Base-by-base conservation (phyloP, 768 basidiomycete genomes). In the Boletus rubropictus region DNA sequence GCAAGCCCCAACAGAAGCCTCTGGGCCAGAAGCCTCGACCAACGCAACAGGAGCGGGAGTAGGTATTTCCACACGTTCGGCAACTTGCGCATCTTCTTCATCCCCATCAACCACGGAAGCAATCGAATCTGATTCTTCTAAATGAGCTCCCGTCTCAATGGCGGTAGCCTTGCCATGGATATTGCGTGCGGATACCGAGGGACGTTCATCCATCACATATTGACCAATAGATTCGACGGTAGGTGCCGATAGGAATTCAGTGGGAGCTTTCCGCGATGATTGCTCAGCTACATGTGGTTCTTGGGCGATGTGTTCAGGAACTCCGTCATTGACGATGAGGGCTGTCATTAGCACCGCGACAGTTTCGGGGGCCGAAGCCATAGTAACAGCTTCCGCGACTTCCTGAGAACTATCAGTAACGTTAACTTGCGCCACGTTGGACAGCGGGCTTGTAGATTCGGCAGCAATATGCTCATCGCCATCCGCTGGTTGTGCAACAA, bases 11-110 rank as follows among this genome's bases (percentile, higher is more conserved):
- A 21, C 44, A 27, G 37, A 39, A 39, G 15, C 29, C 10, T 45
- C 60, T 33, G 24, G 44, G 5, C 47, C 21, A 41, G 51, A 48
- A 7, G 57, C 60, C 22, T 51, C 51, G 15, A 49, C 51, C 12
- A 62, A 20, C 3, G 37, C 24, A 37, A 50, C 41, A 20, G 51
- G 42, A 15, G 39, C 38, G 25, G 57, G 49, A 10, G 54, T 59
- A 32, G 44, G 35, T 41, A 49, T 41, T 31, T 46, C 60, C 54
- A 22, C 24, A 21, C 0, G 25, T 32, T 51, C 51, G 54, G 42
- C 18, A 50, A 49, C 17, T 21, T 21, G 55, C 49, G 37, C 14
- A 14, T 8, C 49, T 49, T 55, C 59, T 40, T 48, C 49, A 37
- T 9, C 27, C 27, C 18, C 53, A 45, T 49, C 40, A 27, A 14